phyloP scores from a whole-genome alignment of 345 rosid genomes.

The Lumnitzera racemosa region DNA sequence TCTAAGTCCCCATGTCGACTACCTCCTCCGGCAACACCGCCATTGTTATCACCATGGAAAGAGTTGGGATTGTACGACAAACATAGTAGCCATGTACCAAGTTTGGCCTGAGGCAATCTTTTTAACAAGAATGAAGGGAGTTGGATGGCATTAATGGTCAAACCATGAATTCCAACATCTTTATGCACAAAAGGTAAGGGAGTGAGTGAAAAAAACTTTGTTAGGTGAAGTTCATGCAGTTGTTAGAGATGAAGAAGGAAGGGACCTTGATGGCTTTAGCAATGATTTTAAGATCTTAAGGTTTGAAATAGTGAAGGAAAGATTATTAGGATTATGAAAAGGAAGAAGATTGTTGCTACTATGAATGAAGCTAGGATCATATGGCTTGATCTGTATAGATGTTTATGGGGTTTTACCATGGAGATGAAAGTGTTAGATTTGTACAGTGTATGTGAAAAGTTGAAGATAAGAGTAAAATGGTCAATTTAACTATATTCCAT shows the following conservation, averaged over 20 bases:
- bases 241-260: conserved; percentile 76
- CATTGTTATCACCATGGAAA: conserved; percentile 51
- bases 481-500: too few species aligned
- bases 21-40: conserved; percentile 54
- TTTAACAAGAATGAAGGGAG: conserved; percentile 72
- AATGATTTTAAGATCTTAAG: conserved; percentile 79
- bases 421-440: neutral
- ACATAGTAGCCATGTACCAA: conserved; percentile 89
- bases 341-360: conserved; percentile 15
- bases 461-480: too few species aligned
- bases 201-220: conserved; percentile 75
- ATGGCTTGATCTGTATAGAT: conserved; percentile 36
- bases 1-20: conserved; percentile 15
- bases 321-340: conserved; percentile 37
- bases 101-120: conserved; percentile 68
- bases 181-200: too few species aligned
- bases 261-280: conserved; percentile 88
- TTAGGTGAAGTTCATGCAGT: conserved; percentile 87
- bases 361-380: conserved; percentile 89
- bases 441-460: too few species aligned
- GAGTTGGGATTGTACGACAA: conserved; percentile 76
- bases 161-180: too few species aligned
- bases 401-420: conserved; percentile 14
- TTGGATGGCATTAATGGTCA: too few species aligned
- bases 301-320: conserved; percentile 90